phyloP scores from a whole-genome alignment of 805 yeast species.

The Candida maris region DNA sequence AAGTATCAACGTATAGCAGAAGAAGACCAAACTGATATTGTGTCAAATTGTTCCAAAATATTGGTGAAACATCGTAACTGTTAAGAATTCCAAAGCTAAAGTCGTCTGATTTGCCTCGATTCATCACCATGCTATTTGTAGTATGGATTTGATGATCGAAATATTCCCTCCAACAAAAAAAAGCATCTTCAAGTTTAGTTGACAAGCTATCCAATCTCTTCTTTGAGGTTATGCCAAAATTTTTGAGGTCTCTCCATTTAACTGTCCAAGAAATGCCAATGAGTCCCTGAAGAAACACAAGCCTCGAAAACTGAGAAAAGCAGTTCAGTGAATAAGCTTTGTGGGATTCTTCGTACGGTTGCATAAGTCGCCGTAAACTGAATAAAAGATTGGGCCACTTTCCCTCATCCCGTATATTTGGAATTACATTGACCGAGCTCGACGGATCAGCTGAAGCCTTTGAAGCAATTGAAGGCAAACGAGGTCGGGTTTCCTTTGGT shows the following conservation, averaged over 20 bases:
- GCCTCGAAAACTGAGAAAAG: constrained; percentile 35
- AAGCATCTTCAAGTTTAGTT: constrained; percentile 30
- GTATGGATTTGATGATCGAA: constrained; percentile 33
- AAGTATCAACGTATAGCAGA: constrained; percentile 8
- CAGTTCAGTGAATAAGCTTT: constrained; percentile 34
- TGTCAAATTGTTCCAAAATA: constrained; percentile 28
- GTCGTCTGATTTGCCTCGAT: not conserved
- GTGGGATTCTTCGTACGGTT: constrained; percentile 27
- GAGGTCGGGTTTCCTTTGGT: constrained; percentile 21
- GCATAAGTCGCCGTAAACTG: constrained; percentile 32
- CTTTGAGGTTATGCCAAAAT: constrained; percentile 34
- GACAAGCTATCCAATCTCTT: constrained; percentile 29
- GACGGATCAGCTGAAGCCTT: constrained; percentile 2
- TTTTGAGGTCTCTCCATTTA: constrained; percentile 23
- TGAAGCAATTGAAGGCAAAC: constrained; percentile 13
- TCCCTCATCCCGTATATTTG: constrained; percentile 29
- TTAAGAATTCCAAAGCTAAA: constrained; percentile 19
- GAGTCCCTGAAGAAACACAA: constrained; percentile 36
- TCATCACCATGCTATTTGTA: constrained; percentile 5
- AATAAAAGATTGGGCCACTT: constrained; percentile 38
- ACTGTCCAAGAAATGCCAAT: constrained; percentile 12
- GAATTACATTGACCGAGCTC: constrained; percentile 13
- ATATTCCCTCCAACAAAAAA: constrained; percentile 35
- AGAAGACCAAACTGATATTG: constrained; percentile 13
- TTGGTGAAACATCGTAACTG: constrained; percentile 32